A percentile compares a stretch with the other conserved stretches of the same genome.
phyloP scores from a whole-genome alignment of 2,329 filamentous ascomycete species.

The Sporothrix mexicana region DNA sequence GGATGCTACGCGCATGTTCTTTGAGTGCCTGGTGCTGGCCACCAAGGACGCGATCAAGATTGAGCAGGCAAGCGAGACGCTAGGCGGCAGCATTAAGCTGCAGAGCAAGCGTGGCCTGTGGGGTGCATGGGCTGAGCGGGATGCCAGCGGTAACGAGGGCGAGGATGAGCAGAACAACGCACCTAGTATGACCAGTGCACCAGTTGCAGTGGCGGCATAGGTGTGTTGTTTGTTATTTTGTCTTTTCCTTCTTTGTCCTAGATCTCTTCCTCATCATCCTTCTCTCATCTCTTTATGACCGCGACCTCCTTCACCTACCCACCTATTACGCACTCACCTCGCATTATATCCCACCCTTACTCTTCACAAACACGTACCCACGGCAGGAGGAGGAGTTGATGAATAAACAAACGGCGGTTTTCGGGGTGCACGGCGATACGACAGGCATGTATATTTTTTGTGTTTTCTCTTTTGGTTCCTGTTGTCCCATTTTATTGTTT shows the following conservation, averaged over 20 bases:
- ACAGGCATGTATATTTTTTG: slow-evolving; percentile 29
- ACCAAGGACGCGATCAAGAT: slow-evolving; percentile 99
- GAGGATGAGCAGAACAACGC: not conserved
- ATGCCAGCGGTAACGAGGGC: slow-evolving; percentile 62
- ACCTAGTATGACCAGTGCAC: slow-evolving; percentile 17
- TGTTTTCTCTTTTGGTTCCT: not conserved
- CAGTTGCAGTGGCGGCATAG: slow-evolving; percentile 18
- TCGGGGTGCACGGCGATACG: slow-evolving; percentile 17
- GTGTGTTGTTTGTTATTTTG: too few species aligned
- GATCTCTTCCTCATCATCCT: not conserved
- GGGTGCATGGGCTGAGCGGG: slow-evolving; percentile 91
- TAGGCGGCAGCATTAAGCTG: slow-evolving; percentile 82
- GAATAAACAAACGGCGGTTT: slow-evolving; percentile 14
- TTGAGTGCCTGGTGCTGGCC: slow-evolving; percentile 91
- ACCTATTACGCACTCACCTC: not conserved
- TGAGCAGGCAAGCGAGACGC: slow-evolving; percentile 74
- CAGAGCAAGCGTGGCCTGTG: slow-evolving; percentile 93
- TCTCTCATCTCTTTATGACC: not conserved
- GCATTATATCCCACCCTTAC: slow-evolving; percentile 21
- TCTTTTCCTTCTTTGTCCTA: not conserved
- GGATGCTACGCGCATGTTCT: slow-evolving; percentile 99
- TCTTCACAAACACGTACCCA: slow-evolving; percentile 1
- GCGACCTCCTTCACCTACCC: not conserved
- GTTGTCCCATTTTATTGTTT: not conserved
- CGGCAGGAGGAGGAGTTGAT: not conserved